Conservation (phyloP, 139 green algal species). For the Chlamydomonas urium region DNA sequence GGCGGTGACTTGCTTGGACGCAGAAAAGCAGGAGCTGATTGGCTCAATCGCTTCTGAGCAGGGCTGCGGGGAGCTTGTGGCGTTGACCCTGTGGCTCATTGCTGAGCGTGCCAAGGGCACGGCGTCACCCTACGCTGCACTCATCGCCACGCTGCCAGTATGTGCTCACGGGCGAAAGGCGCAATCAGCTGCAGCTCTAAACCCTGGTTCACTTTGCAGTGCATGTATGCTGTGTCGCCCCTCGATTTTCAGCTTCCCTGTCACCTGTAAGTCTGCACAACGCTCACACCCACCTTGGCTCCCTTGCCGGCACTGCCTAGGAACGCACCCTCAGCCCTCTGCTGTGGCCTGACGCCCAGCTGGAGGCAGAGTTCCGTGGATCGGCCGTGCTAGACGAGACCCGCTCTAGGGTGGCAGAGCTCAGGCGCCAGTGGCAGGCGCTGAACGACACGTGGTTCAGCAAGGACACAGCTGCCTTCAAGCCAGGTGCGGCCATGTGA, state of each 20-base stretch:
- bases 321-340: conserved; percentile 37
- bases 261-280: too few relatives aligned
- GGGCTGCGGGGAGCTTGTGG: conserved; percentile 68
- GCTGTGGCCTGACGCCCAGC: conserved; percentile 53
- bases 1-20: conserved; percentile 75
- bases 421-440: conserved; percentile 59
- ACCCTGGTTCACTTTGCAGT: too few relatives aligned
- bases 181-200: too few relatives aligned
- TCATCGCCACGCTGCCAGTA: conserved; percentile 52
- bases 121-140: conserved; percentile 9
- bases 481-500: conserved; percentile 17
- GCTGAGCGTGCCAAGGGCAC: conserved; percentile 56
- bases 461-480: conserved; percentile 30
- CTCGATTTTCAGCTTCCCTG: too few relatives aligned
- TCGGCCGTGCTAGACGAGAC: conserved; percentile 54
- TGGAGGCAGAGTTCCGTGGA: conserved; percentile 44
- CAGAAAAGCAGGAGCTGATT: conserved; percentile 58
- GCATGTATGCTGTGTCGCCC: too few relatives aligned
- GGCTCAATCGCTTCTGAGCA: conserved; percentile 47
- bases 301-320: too few relatives aligned
- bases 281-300: too few relatives aligned
- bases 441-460: conserved; percentile 31
- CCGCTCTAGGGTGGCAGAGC: conserved; percentile 24
- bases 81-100: conserved; percentile 84
- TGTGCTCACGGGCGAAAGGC: too few relatives aligned